Percentiles rank a stretch among this genome's conserved stretches.
Evolutionary conservation across 192 early-diverging fungal genomes (phyloP).

Genomic region (Coemansia sp.): DNA sequence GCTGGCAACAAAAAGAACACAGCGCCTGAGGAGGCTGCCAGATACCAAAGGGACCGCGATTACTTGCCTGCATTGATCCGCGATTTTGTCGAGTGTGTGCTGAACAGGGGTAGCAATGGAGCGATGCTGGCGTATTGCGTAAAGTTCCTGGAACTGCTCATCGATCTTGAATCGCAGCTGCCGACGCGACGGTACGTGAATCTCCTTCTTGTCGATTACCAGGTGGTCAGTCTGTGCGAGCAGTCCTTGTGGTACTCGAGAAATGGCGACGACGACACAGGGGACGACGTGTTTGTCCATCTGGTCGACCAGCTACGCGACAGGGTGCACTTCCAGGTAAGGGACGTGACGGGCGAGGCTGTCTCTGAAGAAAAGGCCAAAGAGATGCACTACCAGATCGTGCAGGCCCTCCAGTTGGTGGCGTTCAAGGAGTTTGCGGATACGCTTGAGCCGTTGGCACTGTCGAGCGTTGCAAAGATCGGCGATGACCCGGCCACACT

Average conservation of each 20-base stretch:
- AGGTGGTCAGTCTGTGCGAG: constrained; percentile 57
- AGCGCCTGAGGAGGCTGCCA: constrained; percentile 51
- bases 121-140: constrained; percentile 59
- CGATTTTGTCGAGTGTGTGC: constrained; percentile 56
- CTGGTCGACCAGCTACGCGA: constrained; percentile 69
- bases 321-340: constrained; percentile 66
- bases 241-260: constrained; percentile 6
- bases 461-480: constrained; percentile 71
- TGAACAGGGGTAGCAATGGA: neutral
- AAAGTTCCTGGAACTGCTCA: constrained; percentile 81
- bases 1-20: constrained; percentile 25
- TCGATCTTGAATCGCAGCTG: constrained; percentile 84
- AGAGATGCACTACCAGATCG: constrained; percentile 58
- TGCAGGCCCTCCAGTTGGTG: constrained; percentile 72
- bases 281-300: constrained; percentile 58
- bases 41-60: constrained; percentile 57
- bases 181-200: constrained; percentile 90
- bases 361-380: constrained; percentile 67
- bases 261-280: neutral
- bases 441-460: constrained; percentile 68
- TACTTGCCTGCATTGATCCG: constrained; percentile 71
- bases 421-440: constrained; percentile 70
- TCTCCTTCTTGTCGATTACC: constrained; percentile 76
- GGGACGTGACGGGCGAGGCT: constrained; percentile 75
- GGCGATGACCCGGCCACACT: no score